phyloP scores from a whole-genome alignment of 129 eudicot species.

The Smallanthus sonchifolius region DNA sequence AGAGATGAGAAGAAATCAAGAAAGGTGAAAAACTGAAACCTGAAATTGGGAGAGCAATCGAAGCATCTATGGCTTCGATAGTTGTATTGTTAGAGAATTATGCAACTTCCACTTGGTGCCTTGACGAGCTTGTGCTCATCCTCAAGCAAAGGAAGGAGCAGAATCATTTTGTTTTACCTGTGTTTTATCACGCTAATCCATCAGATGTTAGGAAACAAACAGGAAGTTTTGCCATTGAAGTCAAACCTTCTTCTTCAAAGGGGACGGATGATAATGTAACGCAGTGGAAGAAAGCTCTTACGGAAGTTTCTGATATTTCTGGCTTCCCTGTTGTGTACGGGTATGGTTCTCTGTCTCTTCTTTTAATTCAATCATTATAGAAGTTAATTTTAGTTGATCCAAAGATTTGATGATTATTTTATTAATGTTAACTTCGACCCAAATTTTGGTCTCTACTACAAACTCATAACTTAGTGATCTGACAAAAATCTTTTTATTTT shows the following conservation, averaged over 20 bases:
- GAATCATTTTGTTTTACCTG: slow-evolving; percentile 10
- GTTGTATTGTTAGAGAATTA: slow-evolving; percentile 12
- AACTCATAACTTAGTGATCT: too few species aligned
- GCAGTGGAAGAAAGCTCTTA: slow-evolving; percentile 22
- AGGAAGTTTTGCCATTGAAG: not conserved
- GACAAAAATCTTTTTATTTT: too few species aligned
- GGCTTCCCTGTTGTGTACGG: slow-evolving; percentile 11
- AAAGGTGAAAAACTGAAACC: slow-evolving; percentile 10
- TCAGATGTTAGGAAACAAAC: not conserved
- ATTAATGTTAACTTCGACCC: too few species aligned
- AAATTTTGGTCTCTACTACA: too few species aligned
- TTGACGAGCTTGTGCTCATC: slow-evolving; percentile 17
- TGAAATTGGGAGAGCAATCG: slow-evolving; percentile 5
- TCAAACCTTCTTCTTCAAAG: not conserved
- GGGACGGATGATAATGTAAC: slow-evolving; percentile 2
- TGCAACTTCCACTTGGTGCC: slow-evolving; percentile 30
- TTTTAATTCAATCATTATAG: too few species aligned
- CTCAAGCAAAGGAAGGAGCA: not conserved
- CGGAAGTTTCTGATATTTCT: slow-evolving; percentile 3
- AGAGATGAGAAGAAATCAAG: slow-evolving; percentile 14
- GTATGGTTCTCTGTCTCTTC: not conserved
- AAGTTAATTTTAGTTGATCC: too few species aligned
- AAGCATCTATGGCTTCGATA: slow-evolving; percentile 6
- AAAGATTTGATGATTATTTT: too few species aligned
- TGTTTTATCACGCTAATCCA: slow-evolving; percentile 21